A percentile compares a stretch with the other conserved stretches of the same genome.
Conservation (phyloP, 768 basidiomycete species). For the Kondoa malvinella region DNA sequence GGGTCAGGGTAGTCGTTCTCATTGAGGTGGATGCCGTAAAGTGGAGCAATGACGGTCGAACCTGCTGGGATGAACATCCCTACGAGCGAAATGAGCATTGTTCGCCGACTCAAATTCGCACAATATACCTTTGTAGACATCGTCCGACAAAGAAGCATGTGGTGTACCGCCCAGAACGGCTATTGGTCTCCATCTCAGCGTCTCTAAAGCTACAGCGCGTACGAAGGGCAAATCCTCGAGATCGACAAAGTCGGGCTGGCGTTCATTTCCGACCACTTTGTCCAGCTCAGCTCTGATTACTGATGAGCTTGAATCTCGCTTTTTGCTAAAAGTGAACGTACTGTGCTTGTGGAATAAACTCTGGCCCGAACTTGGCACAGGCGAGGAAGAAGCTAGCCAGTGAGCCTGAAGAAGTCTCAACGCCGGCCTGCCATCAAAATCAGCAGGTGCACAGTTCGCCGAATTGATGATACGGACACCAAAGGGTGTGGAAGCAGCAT, state of each 20-base stretch:
- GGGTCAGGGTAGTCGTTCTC: slow-evolving; percentile 22
- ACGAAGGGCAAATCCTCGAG: slow-evolving; percentile 17
- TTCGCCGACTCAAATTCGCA: background rate
- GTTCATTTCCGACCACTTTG: slow-evolving; percentile 12
- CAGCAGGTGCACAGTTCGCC: slow-evolving; percentile 6
- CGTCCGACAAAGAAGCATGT: slow-evolving; percentile 16
- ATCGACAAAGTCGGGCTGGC: slow-evolving; percentile 16
- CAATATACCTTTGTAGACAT: slow-evolving; percentile 9
- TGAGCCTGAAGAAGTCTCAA: slow-evolving; percentile 21
- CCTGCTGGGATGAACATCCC: slow-evolving; percentile 20
- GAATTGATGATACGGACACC: slow-evolving; percentile 5
- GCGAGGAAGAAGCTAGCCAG: slow-evolving; percentile 19
- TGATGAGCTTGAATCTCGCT: background rate
- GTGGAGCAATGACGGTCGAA: slow-evolving; percentile 16
- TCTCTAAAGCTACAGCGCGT: slow-evolving; percentile 16
- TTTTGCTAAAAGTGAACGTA: background rate
- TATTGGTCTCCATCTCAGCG: slow-evolving; percentile 21
- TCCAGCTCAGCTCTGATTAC: slow-evolving; percentile 18
- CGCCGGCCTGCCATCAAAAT: slow-evolving; percentile 14
- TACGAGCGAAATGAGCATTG: background rate
- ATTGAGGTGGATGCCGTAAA: slow-evolving; percentile 20
- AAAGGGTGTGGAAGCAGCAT: slow-evolving; percentile 12
- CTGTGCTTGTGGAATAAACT: slow-evolving; percentile 10
- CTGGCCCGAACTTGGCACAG: slow-evolving; percentile 13
- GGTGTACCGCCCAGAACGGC: slow-evolving; percentile 20